Evolutionary conservation across 1,284 basidiomycete genomes (phyloP).

Genomic region (Tilletia walkeri): DNA sequence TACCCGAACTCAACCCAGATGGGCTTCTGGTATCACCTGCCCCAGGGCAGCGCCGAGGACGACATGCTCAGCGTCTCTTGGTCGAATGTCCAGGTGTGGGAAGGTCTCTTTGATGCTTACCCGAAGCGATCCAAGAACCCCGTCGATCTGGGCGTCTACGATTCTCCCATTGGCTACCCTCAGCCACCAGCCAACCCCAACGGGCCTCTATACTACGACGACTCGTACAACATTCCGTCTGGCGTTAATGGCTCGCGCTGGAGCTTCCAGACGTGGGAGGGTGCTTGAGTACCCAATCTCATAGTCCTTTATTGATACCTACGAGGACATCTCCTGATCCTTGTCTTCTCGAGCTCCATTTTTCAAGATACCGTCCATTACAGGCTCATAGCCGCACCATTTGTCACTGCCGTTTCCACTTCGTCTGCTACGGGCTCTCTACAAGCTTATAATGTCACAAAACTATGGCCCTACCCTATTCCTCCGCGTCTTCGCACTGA

Average conservation of each 20-base stretch:
- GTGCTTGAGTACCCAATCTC: neutral
- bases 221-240: neutral
- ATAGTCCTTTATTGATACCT: too few relatives aligned
- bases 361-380: too few relatives aligned
- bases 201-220: slow-evolving; percentile 1
- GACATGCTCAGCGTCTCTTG: slow-evolving; percentile 20
- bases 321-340: too few relatives aligned
- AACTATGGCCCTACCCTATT: too few relatives aligned
- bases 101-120: slow-evolving; percentile 29
- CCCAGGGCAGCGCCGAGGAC: neutral
- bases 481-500: too few relatives aligned
- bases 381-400: too few relatives aligned
- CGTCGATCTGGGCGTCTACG: slow-evolving; percentile 22
- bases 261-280: neutral
- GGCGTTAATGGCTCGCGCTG: neutral
- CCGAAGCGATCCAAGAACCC: slow-evolving; percentile 26
- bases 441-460: too few relatives aligned
- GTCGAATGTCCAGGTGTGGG: slow-evolving; percentile 22
- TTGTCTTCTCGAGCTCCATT: too few relatives aligned
- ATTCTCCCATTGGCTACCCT: slow-evolving; percentile 23
- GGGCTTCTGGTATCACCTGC: slow-evolving; percentile 27
- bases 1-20: slow-evolving; percentile 22
- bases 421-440: too few relatives aligned
- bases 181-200: slow-evolving; percentile 29
- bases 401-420: too few relatives aligned